Conservation (phyloP, 345 rosid genomes). For the Syzygium oleosum region DNA sequence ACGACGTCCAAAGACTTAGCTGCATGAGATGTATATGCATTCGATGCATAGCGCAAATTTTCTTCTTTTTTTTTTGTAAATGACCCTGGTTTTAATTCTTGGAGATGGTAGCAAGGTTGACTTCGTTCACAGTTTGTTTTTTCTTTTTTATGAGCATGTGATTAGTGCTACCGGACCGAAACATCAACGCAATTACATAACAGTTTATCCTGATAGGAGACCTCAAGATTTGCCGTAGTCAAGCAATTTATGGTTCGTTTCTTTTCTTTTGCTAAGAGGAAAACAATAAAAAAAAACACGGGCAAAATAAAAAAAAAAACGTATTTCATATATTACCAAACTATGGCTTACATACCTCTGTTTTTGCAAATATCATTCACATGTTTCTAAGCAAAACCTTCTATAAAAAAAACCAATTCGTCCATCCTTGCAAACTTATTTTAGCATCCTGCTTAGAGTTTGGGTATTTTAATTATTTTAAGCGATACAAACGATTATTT, state of each 20-base stretch:
- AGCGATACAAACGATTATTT: accelerated
- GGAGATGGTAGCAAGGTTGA: background rate
- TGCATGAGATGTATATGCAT: background rate
- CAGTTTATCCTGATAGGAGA: background rate
- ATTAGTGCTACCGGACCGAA: background rate
- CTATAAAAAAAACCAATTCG: background rate
- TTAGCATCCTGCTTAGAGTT: background rate
- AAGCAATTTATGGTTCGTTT: background rate
- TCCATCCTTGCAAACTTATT: background rate
- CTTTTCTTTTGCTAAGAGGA: background rate
- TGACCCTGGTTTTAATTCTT: background rate
- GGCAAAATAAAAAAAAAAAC: background rate
- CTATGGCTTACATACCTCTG: background rate
- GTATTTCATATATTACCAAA: background rate
- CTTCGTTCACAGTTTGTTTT: background rate
- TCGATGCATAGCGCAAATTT: background rate
- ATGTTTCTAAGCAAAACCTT: too few species aligned
- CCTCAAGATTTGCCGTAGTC: background rate
- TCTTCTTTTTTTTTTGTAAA: background rate
- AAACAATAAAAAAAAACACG: background rate
- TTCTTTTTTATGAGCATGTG: background rate
- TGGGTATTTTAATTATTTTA: background rate
- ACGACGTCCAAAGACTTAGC: background rate
- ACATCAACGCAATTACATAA: background rate
- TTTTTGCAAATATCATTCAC: background rate